Percentiles rank a stretch among this genome's conserved stretches.
Conservation (phyloP, 371 early-diverging fungal species). For the Rhizomucor pusillus region DNA sequence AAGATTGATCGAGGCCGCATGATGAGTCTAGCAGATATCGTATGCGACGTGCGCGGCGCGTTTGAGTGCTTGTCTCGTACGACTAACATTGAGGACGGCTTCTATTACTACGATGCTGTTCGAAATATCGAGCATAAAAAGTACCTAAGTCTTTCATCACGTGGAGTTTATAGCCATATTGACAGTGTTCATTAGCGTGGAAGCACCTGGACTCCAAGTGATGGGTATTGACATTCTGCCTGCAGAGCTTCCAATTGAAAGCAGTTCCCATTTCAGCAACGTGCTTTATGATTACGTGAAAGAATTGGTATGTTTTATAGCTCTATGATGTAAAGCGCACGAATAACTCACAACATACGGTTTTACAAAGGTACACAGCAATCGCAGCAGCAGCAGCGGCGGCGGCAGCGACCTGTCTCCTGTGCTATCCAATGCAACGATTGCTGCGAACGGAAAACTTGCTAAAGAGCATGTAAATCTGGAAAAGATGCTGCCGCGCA, state of each 20-base stretch:
- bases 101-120: slow-evolving; percentile 89
- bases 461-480: slow-evolving; percentile 53
- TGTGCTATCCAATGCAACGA: slow-evolving; percentile 68
- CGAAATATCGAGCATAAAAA: slow-evolving; percentile 69
- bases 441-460: slow-evolving; percentile 73
- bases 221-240: slow-evolving; percentile 97
- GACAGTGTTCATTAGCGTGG: slow-evolving; percentile 59
- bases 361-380: background rate
- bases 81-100: slow-evolving; percentile 88
- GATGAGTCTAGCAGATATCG: slow-evolving; percentile 89
- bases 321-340: background rate
- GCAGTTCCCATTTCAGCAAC: slow-evolving; percentile 89
- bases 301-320: slow-evolving; percentile 64
- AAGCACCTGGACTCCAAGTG: slow-evolving; percentile 84
- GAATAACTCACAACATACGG: background rate
- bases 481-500: slow-evolving; percentile 23
- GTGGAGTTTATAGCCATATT: no score
- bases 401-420: slow-evolving; percentile 16
- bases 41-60: slow-evolving; percentile 92
- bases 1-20: slow-evolving; percentile 62
- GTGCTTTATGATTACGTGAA: slow-evolving; percentile 79
- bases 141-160: slow-evolving; percentile 32
- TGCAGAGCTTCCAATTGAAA: slow-evolving; percentile 92
- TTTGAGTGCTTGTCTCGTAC: slow-evolving; percentile 91
- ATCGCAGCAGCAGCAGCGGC: slow-evolving; percentile 14